Base-by-base conservation (phyloP, 768 basidiomycete genomes). In the Suillus subaureus region DNA sequence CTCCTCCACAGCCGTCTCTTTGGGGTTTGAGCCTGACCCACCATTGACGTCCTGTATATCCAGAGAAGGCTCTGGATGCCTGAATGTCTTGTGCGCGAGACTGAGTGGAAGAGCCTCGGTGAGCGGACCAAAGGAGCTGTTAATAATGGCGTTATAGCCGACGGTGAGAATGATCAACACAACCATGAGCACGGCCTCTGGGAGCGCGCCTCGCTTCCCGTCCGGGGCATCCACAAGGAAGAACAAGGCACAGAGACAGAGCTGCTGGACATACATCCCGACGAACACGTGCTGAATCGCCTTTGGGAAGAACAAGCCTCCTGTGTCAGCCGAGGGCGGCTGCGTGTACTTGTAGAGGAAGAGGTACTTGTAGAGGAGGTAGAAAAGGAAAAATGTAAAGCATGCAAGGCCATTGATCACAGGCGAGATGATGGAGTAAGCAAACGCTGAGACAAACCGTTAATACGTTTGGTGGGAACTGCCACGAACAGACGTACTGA, bases 221-320 rank as follows among this genome's bases (percentile, higher is more conserved):
- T 88, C 79, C 28, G 79, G 71, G 68, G 94, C 78, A 62, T 79
- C 81, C 1, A 90, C 87, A 9, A 99, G 84, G 89, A 99, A 98
- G 85, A 99, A 97, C 67, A 98, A 79, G 4, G 92, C 93, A 39
- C 85, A 84, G 42, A 97, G 80, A 74, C 92, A 95, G 58, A 98
- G 72, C 74, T 97, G 90, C 75, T 96, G 87, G 54, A 99, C 84
- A 74, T 99, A 99, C 74, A 99, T 71, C 4, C 97, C 97, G 26
- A 96, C 94, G 69, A 99, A 98, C 37, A 97, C 73, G 72, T 99
- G 97, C 58, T 93, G 89, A 33, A 99, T 87, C 6, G 97, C 97
- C 77, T 90, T 93, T 28, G 96, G 96, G 84, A 95, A 99, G 83
- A 97, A 99, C 58, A 93, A 74, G 0, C 97, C 97, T 43, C 97